Evolutionary conservation across 1,139 yeast species (phyloP).

Genomic region (Taphrina wiesneri): DNA sequence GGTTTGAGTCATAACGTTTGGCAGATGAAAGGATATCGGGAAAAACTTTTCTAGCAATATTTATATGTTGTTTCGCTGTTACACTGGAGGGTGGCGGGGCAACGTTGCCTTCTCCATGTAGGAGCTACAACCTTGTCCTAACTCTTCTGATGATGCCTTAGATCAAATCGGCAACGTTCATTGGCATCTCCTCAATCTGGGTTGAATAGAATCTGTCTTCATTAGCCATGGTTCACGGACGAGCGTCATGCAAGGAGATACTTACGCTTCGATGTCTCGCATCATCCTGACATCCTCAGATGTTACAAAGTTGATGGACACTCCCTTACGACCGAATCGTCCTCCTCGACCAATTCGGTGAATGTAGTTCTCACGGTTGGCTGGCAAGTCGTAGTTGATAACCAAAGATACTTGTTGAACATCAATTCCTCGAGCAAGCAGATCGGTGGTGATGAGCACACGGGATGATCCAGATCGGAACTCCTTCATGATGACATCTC

Average conservation of each 20-base stretch:
- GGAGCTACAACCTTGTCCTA: not conserved
- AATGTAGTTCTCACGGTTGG: slow-evolving; percentile 96
- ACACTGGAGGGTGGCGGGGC: not conserved
- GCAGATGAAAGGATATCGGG: too few relatives aligned
- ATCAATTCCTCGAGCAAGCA: slow-evolving; percentile 99
- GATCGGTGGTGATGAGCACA: slow-evolving; percentile 93
- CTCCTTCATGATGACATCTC: slow-evolving; percentile 98
- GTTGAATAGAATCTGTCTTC: slow-evolving; percentile 74
- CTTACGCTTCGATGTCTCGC: slow-evolving; percentile 89
- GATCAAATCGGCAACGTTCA: slow-evolving; percentile 56
- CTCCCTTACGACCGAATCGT: slow-evolving; percentile 99
- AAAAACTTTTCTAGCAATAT: slow-evolving; percentile 4
- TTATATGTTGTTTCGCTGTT: not conserved
- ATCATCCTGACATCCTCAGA: slow-evolving; percentile 85
- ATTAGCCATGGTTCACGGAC: not conserved
- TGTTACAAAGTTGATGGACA: slow-evolving; percentile 97
- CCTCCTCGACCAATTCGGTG: slow-evolving; percentile 99
- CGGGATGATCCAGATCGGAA: slow-evolving; percentile 98
- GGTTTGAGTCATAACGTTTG: not conserved
- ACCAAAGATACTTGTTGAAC: slow-evolving; percentile 98
- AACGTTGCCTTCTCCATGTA: too few relatives aligned
- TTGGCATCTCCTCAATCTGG: slow-evolving; percentile 97
- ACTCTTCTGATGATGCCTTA: not conserved
- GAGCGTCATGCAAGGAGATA: not conserved
- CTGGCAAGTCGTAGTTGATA: slow-evolving; percentile 95